Evolutionary conservation across 1,284 basidiomycete species (phyloP).

Genomic region (Cryptococcus sp.): DNA sequence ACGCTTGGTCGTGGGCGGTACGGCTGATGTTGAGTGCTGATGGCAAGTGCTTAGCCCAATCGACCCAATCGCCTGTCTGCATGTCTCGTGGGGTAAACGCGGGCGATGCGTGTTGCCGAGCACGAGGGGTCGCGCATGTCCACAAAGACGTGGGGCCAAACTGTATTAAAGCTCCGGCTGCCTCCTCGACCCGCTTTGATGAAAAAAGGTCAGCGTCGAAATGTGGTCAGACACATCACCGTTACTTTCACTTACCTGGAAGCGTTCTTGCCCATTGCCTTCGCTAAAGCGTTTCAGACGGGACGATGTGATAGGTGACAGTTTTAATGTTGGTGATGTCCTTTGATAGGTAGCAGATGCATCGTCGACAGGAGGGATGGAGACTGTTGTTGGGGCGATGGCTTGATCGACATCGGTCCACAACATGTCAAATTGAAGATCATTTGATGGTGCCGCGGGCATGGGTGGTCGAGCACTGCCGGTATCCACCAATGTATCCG

Average conservation of each 20-base stretch:
- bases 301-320: not conserved
- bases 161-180: constrained; percentile 23
- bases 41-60: constrained; percentile 19
- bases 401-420: too few species aligned
- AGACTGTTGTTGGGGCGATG: too few species aligned
- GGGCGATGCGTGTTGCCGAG: not conserved
- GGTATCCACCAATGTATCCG: not conserved
- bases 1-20: constrained; percentile 16
- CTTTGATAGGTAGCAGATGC: too few species aligned
- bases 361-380: too few species aligned
- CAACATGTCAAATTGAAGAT: too few species aligned
- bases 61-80: constrained; percentile 14
- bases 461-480: too few species aligned
- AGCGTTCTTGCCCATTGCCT: not conserved
- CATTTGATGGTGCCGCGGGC: too few species aligned
- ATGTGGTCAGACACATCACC: too few species aligned
- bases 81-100: not conserved
- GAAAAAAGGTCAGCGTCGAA: not conserved
- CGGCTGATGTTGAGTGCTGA: constrained; percentile 14
- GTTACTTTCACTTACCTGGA: constrained; percentile 11
- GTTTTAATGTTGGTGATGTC: too few species aligned
- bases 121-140: constrained; percentile 15
- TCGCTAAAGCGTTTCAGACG: not conserved
- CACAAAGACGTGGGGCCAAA: constrained; percentile 29
- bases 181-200: constrained; percentile 16